Conservation (phyloP, 2,329 filamentous ascomycete species). For the Ceratocystis alfenasii region DNA sequence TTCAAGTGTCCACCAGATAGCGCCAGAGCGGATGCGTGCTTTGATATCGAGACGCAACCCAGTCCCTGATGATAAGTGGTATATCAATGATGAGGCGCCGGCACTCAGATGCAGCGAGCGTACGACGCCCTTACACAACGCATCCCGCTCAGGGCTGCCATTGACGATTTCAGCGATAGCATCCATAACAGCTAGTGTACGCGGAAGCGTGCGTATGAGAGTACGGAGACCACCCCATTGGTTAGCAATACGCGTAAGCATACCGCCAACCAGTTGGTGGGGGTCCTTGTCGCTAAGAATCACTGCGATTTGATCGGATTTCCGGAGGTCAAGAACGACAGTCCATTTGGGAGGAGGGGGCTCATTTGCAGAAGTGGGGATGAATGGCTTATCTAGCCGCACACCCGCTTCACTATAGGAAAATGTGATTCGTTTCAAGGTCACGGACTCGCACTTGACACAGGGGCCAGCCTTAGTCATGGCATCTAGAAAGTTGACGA, state of each 20-base stretch:
- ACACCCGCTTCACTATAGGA: constrained; percentile 42
- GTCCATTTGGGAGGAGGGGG: constrained; percentile 32
- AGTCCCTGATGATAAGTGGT: constrained; percentile 32
- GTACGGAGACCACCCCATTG: constrained; percentile 39
- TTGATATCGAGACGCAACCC: constrained; percentile 42
- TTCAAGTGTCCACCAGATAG: constrained; percentile 41
- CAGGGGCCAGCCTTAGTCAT: constrained; percentile 45
- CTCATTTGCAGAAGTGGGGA: not conserved
- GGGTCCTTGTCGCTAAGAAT: constrained; percentile 47
- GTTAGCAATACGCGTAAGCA: constrained; percentile 48
- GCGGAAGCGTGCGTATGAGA: constrained; percentile 43
- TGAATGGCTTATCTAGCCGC: constrained; percentile 14
- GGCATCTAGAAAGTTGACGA: constrained; percentile 58
- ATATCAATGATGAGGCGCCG: constrained; percentile 47
- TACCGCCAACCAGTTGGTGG: constrained; percentile 50
- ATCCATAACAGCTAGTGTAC: constrained; percentile 53
- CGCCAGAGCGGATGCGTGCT: constrained; percentile 33
- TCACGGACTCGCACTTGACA: constrained; percentile 47
- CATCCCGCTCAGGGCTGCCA: constrained; percentile 36
- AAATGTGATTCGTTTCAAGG: constrained; percentile 53
- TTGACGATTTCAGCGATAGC: constrained; percentile 49
- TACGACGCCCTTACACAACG: constrained; percentile 36
- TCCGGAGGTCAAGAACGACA: constrained; percentile 47
- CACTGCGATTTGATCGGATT: constrained; percentile 31
- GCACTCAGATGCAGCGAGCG: constrained; percentile 42